Percentiles rank a stretch among this genome's conserved stretches.
These are phyloP conservation scores for Panellus pusillus DNA, from an alignment of 768 basidiomycete genomes.

Conservation along the genomic window DNA sequence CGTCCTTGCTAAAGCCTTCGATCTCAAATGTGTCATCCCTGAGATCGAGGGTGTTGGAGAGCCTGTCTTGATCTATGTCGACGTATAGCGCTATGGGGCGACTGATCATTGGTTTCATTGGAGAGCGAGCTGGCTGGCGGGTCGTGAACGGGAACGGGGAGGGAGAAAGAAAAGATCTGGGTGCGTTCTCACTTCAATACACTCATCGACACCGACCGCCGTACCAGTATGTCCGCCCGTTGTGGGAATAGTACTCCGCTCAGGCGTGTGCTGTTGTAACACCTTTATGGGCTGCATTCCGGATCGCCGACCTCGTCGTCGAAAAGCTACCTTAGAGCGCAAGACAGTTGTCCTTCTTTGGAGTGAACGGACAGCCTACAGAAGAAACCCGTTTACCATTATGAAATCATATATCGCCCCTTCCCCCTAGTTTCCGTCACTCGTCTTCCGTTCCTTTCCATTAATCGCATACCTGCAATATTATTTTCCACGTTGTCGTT, in stretches of 20 bases:
- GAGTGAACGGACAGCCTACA: conserved; percentile 19
- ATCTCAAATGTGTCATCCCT: conserved; percentile 97
- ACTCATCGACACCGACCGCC: not conserved
- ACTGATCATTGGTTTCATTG: conserved; percentile 5
- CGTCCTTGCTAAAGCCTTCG: conserved; percentile 94
- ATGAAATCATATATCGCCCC: conserved; percentile 20
- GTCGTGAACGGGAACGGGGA: conserved; percentile 26
- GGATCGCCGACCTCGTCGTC: conserved; percentile 25
- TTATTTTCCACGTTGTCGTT: conserved; percentile 41
- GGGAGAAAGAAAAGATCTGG: conserved; percentile 34
- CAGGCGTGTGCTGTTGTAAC: conserved; percentile 26
- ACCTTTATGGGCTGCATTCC: conserved; percentile 21
- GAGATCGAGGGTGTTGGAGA: conserved; percentile 98
- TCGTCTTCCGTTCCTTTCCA: conserved; percentile 22
- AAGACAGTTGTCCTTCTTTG: conserved; percentile 24
- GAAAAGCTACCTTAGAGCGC: conserved; percentile 23
- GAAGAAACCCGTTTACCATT: conserved; percentile 18
- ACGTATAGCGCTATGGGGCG: conserved; percentile 49
- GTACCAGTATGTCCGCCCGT: conserved; percentile 18
- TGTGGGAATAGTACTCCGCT: conserved; percentile 26
- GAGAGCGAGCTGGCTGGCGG: conserved; percentile 7
- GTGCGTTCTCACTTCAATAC: conserved; percentile 18
- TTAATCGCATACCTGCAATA: conserved; percentile 22
- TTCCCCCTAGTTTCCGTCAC: conserved; percentile 18
- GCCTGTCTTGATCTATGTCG: conserved; percentile 92